Evolutionary conservation across 371 early-diverging fungal genomes (phyloP), one percentile per base, ranked within the genome.

Genomic region (Rhizopus arrhizus): DNA sequence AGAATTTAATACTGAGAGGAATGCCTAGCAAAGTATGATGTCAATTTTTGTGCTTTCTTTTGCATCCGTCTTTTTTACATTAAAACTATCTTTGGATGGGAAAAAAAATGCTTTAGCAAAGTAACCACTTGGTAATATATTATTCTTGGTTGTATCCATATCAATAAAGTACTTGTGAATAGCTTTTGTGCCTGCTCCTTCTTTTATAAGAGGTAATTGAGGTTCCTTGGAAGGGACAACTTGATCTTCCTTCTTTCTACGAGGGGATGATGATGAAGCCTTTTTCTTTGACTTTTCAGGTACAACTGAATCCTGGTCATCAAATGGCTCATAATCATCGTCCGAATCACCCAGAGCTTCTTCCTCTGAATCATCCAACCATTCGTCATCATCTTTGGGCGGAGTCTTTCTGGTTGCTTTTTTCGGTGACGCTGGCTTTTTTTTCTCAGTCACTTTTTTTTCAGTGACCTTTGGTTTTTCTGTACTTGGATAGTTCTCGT

Each of bases 51-150:
- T 47, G 10, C n/a, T 12, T 36, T 16, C 15, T 32, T 41, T 43
- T 49, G 9, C 3, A 41, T 55, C 38, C 38, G 22, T 16, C 11
- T 38, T 16, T 31, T 58, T 67, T 72, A 72, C 78, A 34, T 71
- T 61, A 59, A 86, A 88, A 65, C 86, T 86, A 29, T 82, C 78
- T 62, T 86, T 82, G 10, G 85, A 85, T 6, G 87, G 88, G 66
- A 88, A 88, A 68, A 88, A 88, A 69, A 76, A 83, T 5, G 88
- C 52, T 43, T 68, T 59, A 28, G 66, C 70, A 60, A 72, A 80
- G 31, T 69, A 72, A 16, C 74, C 78, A 9, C 68, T 55, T 5
- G 47, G 16, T 22, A 78, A 35, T n/a, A 45, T 65, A 54, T 56
- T 22, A 6, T 38, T 32, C n/a, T 53, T 28, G 5, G 62, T 46